Evolutionary conservation across 192 early-diverging fungal genomes (phyloP).

Genomic region (Entophlyctis luteolus): DNA sequence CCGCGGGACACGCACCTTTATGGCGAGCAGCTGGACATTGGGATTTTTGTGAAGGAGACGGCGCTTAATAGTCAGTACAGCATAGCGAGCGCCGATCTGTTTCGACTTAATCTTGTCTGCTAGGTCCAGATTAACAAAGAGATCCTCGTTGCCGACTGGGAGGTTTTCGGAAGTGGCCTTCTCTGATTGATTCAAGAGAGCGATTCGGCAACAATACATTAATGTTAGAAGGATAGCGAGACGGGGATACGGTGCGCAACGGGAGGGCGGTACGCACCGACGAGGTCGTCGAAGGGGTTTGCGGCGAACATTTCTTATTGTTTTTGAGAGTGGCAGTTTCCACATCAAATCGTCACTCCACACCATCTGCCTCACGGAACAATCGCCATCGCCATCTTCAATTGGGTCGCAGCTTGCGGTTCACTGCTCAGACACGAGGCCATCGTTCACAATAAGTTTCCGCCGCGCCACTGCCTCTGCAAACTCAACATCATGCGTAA

Average conservation of each 20-base stretch:
- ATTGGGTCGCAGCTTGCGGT: too few species aligned
- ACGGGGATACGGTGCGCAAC: not conserved
- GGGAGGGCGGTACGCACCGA: conserved; percentile 27
- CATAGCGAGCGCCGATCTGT: conserved; percentile 64
- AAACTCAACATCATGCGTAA: too few species aligned
- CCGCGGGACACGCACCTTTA: conserved; percentile 64
- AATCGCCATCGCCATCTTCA: too few species aligned
- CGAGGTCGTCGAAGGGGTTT: conserved; percentile 40
- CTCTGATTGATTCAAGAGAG: not conserved
- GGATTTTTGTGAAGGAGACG: conserved; percentile 86
- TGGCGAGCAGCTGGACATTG: conserved; percentile 85
- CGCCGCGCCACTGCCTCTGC: too few species aligned
- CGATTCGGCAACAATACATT: not conserved
- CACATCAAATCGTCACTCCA: too few species aligned
- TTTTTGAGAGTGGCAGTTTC: too few species aligned
- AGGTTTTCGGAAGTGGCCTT: conserved; percentile 84
- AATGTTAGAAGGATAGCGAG: not conserved
- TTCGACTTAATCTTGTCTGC: conserved; percentile 90
- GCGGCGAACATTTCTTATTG: conserved; percentile 36
- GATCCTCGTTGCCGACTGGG: conserved; percentile 80
- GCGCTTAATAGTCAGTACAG: conserved; percentile 69
- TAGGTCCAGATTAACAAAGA: conserved; percentile 80
- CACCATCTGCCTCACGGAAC: too few species aligned
- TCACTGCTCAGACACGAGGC: too few species aligned
- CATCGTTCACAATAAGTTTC: too few species aligned